Evolutionary conservation across 2,329 filamentous ascomycete species (phyloP), one percentile per base, ranked within the genome.

Genomic region (Cladosporium phlei): DNA sequence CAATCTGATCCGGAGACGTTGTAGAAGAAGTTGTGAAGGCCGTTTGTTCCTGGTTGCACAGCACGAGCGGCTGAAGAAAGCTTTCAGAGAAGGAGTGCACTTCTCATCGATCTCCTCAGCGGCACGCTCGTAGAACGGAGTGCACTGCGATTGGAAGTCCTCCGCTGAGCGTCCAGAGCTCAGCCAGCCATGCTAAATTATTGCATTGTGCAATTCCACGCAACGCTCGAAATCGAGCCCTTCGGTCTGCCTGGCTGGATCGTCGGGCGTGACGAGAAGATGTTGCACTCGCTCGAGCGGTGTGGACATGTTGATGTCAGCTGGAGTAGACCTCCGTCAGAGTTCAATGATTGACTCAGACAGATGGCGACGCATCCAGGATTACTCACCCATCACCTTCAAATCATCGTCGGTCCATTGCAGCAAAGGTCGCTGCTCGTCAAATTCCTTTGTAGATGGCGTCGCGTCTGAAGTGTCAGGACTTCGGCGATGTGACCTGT

Each of bases 131-230:
- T 43, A 34, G 20, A 16, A 24, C 17, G 39, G 39, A 24, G 28
- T 14, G n/a, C 48, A 30, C 22, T 51, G 34, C 21, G 25, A 10
- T 5, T 32, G 20, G 30, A 50, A 52, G 37, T 42, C 39, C 37
- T 43, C 45, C 9, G 32, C 24, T 24, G 20, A 29, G 12, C 51
- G 48, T 35, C 48, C 45, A 19, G 51, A 50, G 19, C 25, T 33
- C 8, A 47, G 28, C 44, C 48, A 52, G 28, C 28, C 51, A 19
- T 52, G 40, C 40, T 52, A 27, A n/a, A 48, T 38, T 17, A 51
- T 52, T n/a, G 51, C 51, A 14, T 52, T 53, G 38, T 53, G 49
- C 10, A 53, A 32, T 6, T 47, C 33, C 9, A 46, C 28, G 28
- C 51, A 53, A 12, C 51, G 46, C 12, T 47, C 22, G 5, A n/a